phyloP scores from a whole-genome alignment of 2,329 filamentous ascomycete genomes.

The Fonsecaea multimorphosa region DNA sequence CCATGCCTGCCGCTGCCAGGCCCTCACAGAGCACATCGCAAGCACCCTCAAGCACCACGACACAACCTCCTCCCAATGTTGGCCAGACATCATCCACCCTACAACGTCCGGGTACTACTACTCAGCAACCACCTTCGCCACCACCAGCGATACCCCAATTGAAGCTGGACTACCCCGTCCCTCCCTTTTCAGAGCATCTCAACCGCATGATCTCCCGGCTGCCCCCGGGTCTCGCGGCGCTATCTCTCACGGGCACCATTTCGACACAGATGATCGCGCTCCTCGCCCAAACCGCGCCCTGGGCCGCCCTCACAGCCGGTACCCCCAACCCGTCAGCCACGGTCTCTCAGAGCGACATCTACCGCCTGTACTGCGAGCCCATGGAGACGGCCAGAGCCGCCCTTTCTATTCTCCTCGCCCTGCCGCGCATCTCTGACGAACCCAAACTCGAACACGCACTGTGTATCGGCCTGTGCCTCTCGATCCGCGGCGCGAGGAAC shows the following conservation, averaged over 20 bases:
- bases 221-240: not conserved
- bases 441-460: not conserved
- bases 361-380: not conserved
- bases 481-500: constrained; percentile 3
- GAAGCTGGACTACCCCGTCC: constrained; percentile 1
- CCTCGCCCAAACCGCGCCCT: not conserved
- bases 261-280: not conserved
- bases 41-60: not conserved
- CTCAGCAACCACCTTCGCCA: not conserved
- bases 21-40: too few relatives aligned
- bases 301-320: not conserved
- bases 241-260: not conserved
- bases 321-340: not conserved
- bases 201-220: not conserved
- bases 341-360: not conserved
- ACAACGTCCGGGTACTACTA: not conserved
- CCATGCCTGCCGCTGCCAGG: not conserved
- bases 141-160: not conserved
- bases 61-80: not conserved
- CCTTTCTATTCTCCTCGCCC: not conserved
- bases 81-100: not conserved
- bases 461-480: not conserved
- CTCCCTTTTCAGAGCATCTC: not conserved
- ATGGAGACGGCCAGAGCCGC: not conserved
- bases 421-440: not conserved